Conservation (phyloP, 257 asterid species). For the Gentiana dahurica region DNA sequence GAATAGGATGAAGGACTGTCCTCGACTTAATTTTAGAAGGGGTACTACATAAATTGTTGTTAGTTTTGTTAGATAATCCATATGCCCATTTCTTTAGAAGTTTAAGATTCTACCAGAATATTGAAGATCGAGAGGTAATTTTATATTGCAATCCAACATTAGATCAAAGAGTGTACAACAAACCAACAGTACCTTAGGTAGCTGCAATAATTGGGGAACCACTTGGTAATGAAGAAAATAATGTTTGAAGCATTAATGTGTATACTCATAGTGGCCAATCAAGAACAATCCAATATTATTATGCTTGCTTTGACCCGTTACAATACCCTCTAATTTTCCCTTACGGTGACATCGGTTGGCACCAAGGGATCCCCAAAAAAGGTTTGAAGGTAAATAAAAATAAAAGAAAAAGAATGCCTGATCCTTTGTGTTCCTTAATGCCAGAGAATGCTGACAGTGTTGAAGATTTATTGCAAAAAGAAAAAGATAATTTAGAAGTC, state of each 20-base stretch:
- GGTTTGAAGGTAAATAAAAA: no score
- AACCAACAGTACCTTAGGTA: neutral
- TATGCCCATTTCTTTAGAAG: neutral
- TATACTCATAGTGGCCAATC: neutral
- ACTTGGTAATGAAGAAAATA: neutral
- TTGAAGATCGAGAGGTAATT: neutral
- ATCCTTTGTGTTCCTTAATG: no score
- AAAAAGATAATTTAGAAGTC: no score
- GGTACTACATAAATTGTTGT: neutral
- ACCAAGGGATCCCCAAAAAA: neutral
- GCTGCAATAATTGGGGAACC: neutral
- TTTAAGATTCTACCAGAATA: neutral
- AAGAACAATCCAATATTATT: neutral
- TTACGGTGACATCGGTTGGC: constrained; percentile 1
- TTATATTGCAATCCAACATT: neutral
- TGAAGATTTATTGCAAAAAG: no score
- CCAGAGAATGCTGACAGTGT: no score
- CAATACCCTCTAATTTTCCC: neutral
- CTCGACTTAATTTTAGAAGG: neutral
- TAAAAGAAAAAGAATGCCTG: no score
- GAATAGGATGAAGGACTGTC: neutral
- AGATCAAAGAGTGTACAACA: neutral
- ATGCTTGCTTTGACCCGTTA: neutral
- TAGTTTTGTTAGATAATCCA: neutral
- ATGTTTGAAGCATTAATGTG: neutral